phyloP scores from a whole-genome alignment of 164 flowering plant species.

The Stephania japonica region DNA sequence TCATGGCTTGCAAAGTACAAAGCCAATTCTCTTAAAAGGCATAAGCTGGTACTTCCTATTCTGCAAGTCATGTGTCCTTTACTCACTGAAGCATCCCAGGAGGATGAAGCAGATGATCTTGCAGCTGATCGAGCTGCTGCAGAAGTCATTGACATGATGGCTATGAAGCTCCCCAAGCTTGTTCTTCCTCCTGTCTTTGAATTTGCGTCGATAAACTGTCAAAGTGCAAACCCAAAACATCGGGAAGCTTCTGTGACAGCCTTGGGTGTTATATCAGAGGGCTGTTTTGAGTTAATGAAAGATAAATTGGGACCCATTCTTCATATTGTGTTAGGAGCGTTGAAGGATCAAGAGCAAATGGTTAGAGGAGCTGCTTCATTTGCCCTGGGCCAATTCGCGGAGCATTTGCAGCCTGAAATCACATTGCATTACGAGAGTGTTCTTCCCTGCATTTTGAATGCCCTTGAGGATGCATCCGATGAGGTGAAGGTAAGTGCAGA shows the following conservation, averaged over 20 bases:
- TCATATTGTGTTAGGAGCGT: conserved; percentile 65
- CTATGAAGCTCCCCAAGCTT: conserved; percentile 71
- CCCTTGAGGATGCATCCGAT: conserved; percentile 81
- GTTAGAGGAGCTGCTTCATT: conserved; percentile 97
- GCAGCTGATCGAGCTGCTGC: conserved; percentile 95
- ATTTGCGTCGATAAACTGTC: conserved; percentile 76
- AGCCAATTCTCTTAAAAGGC: conserved; percentile 73
- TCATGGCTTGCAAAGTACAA: conserved; percentile 97
- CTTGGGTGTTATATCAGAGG: conserved; percentile 88
- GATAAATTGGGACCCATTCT: conserved; percentile 68
- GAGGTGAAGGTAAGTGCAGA: conserved; percentile 70
- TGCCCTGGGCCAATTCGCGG: conserved; percentile 97
- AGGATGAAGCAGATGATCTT: conserved; percentile 83
- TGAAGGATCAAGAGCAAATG: conserved; percentile 87
- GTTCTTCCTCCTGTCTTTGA: conserved; percentile 81
- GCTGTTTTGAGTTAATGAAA: conserved; percentile 80
- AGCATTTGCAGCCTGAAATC: conserved; percentile 92
- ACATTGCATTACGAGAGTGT: conserved; percentile 76
- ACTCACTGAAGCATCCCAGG: conserved; percentile 67
- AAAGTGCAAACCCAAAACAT: conserved; percentile 61
- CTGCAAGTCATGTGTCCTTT: conserved; percentile 92
- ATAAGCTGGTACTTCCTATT: conserved; percentile 75
- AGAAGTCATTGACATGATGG: conserved; percentile 95
- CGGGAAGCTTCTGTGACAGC: conserved; percentile 92
- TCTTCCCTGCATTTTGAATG: conserved; percentile 76